Evolutionary conservation across 1,139 yeast genomes (phyloP).

Genomic region (Zygosaccharomyces sapae): DNA sequence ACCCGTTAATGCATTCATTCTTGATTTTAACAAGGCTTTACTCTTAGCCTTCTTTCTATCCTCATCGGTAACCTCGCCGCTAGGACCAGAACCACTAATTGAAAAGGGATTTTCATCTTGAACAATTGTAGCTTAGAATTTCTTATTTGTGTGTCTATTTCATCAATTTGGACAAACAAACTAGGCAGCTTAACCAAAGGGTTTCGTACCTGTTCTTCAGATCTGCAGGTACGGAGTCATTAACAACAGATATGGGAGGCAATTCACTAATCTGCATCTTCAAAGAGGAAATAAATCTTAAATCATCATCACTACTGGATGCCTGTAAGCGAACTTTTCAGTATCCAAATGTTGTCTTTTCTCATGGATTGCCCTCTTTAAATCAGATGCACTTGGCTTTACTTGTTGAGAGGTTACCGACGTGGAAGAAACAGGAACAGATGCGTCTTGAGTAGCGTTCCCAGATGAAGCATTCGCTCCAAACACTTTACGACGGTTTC

Average conservation of each 20-base stretch:
- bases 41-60: conserved; percentile 77
- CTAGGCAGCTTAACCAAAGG: conserved; percentile 67
- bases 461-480: conserved; percentile 13
- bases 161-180: conserved; percentile 56
- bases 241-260: conserved; percentile 29
- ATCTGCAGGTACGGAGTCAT: conserved; percentile 33
- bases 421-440: background rate
- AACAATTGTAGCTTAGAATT: conserved; percentile 60
- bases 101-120: conserved; percentile 61
- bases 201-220: conserved; percentile 35
- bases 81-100: conserved; percentile 79
- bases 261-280: conserved; percentile 52
- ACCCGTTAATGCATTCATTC: conserved; percentile 93
- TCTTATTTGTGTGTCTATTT: conserved; percentile 66
- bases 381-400: conserved; percentile 41
- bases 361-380: conserved; percentile 56
- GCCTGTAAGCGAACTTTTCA: conserved; percentile 38
- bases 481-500: conserved; percentile 34
- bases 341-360: conserved; percentile 60
- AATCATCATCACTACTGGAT: conserved; percentile 29
- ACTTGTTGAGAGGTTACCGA: background rate
- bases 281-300: conserved; percentile 56
- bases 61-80: conserved; percentile 75
- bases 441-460: conserved; percentile 4
- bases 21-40: conserved; percentile 68